Evolutionary conservation across 2,329 filamentous ascomycete species (phyloP).

Genomic region (Cercospora citrullina): DNA sequence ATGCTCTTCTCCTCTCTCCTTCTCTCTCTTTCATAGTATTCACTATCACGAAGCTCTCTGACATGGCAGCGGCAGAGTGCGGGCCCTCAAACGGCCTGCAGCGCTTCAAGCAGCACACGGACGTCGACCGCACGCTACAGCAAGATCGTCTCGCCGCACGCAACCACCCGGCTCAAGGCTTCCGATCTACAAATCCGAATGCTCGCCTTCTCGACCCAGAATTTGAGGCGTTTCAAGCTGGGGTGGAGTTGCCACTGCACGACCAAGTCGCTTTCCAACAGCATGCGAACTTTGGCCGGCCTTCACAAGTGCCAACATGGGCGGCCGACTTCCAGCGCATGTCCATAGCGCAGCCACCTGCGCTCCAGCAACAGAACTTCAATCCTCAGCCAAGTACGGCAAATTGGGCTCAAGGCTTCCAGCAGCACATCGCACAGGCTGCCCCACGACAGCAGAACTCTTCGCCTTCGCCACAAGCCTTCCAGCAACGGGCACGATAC

Average conservation of each 20-base stretch:
- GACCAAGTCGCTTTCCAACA: constrained; percentile 42
- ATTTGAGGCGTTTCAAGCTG: constrained; percentile 68
- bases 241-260: constrained; percentile 44
- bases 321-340: constrained; percentile 53
- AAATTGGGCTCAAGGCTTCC: constrained; percentile 62
- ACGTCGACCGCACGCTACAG: constrained; percentile 68
- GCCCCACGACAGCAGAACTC: constrained; percentile 34
- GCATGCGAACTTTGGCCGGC: constrained; percentile 34
- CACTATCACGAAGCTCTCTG: constrained; percentile 23
- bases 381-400: constrained; percentile 37
- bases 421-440: constrained; percentile 45
- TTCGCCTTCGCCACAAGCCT: constrained; percentile 34
- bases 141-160: constrained; percentile 66
- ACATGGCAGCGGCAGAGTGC: constrained; percentile 68
- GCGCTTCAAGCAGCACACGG: constrained; percentile 68
- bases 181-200: constrained; percentile 59
- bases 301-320: constrained; percentile 45
- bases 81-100: constrained; percentile 75
- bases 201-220: constrained; percentile 62
- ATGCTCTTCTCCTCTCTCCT: neutral
- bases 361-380: constrained; percentile 50
- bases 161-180: constrained; percentile 54
- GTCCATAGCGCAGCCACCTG: constrained; percentile 43
- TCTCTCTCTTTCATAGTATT: neutral
- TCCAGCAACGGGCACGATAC: constrained; percentile 37